A percentile compares a stretch with the other conserved stretches of the same genome.
These are phyloP conservation scores for Suillus subaureus DNA, from an alignment of 768 basidiomycete species.

Conservation along the genomic window DNA sequence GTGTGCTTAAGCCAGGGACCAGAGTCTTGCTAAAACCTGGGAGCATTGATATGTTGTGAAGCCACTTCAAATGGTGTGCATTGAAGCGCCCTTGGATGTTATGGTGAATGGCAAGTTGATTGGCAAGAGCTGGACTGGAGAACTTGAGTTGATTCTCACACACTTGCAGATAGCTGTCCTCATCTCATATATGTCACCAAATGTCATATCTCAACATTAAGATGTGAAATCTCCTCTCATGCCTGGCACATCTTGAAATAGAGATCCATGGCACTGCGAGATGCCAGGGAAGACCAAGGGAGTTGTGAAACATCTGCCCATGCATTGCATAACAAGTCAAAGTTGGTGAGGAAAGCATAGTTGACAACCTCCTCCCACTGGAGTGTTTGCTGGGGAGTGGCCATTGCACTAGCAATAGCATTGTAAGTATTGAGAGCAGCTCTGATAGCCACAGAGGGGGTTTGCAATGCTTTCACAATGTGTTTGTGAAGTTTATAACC, in stretches of 20 bases:
- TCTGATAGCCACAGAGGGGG: slow-evolving; percentile 12
- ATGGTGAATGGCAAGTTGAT: slow-evolving; percentile 13
- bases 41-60: slow-evolving; percentile 14
- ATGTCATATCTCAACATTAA: slow-evolving; percentile 24
- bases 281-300: slow-evolving; percentile 20
- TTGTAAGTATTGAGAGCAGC: slow-evolving; percentile 14
- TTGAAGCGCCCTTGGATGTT: slow-evolving; percentile 14
- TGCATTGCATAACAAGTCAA: slow-evolving; percentile 18
- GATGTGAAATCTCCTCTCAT: slow-evolving; percentile 21
- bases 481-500: slow-evolving; percentile 10
- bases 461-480: slow-evolving; percentile 10
- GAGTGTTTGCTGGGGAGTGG: slow-evolving; percentile 6
- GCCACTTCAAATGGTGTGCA: slow-evolving; percentile 7
- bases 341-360: slow-evolving; percentile 14
- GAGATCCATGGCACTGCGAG: slow-evolving; percentile 18
- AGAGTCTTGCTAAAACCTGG: slow-evolving; percentile 13
- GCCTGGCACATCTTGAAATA: slow-evolving; percentile 24
- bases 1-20: neutral
- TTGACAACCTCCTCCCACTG: slow-evolving; percentile 27
- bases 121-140: slow-evolving; percentile 10
- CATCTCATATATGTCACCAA: slow-evolving; percentile 21
- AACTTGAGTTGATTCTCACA: slow-evolving; percentile 5
- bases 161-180: slow-evolving; percentile 8
- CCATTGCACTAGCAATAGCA: neutral
- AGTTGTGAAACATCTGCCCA: slow-evolving; percentile 16